Conservation (phyloP, 176 grass and related monocot genomes). For the Avena eriantha region DNA sequence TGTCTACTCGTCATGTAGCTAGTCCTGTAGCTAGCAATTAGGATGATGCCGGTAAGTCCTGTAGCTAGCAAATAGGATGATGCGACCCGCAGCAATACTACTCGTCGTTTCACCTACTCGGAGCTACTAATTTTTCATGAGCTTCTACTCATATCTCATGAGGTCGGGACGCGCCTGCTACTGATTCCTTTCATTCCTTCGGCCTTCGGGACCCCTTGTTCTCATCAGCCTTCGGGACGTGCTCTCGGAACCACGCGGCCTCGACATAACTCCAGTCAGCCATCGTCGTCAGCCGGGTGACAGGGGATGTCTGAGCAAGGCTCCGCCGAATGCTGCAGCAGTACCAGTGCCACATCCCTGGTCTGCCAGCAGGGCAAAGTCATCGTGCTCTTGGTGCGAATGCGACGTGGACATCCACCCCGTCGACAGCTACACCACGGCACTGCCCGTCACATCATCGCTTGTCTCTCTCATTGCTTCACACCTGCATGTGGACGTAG, state of each 20-base stretch:
- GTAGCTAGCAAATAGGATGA: no score
- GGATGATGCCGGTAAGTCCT: no score
- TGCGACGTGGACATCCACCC: constrained; percentile 15
- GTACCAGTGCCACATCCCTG: not conserved
- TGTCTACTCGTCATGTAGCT: no score
- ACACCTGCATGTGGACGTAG: constrained; percentile 39
- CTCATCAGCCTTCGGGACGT: constrained; percentile 71
- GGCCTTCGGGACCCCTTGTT: no score
- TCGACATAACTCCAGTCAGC: constrained; percentile 76
- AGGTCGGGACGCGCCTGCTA: no score
- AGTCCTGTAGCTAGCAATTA: no score
- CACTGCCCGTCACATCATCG: constrained; percentile 7
- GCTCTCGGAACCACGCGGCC: constrained; percentile 69
- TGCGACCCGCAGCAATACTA: no score
- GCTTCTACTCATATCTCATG: no score
- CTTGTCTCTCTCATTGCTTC: not conserved
- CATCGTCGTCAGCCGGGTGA: constrained; percentile 47
- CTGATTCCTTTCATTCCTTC: no score
- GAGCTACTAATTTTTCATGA: no score
- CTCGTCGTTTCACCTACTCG: no score
- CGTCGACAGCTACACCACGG: constrained; percentile 25
- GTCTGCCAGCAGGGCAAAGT: not conserved
- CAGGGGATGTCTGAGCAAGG: constrained; percentile 41
- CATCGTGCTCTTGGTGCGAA: not conserved
- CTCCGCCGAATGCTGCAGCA: constrained; percentile 18